A percentile compares a stretch with the other conserved stretches of the same genome.
Conservation (phyloP, 2,329 filamentous ascomycete species). For the Bipolaris sorokiniana region DNA sequence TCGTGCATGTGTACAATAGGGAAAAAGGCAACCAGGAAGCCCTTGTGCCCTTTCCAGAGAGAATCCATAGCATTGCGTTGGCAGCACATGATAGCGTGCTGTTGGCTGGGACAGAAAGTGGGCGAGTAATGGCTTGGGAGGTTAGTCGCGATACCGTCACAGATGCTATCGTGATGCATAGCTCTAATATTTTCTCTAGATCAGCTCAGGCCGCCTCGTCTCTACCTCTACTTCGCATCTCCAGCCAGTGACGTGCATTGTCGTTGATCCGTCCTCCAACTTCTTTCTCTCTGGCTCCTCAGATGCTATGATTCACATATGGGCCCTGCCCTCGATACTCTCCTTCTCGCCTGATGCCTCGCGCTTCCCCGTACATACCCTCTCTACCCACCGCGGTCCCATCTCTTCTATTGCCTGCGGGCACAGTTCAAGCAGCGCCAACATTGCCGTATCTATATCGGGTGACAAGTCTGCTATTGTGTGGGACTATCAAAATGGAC, state of each 20-base stretch:
- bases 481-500: slow-evolving; percentile 88
- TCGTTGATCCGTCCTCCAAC: slow-evolving; percentile 70
- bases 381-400: slow-evolving; percentile 77
- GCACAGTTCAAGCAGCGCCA: slow-evolving; percentile 73
- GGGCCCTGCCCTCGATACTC: slow-evolving; percentile 79
- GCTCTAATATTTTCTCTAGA: slow-evolving; percentile 53
- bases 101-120: slow-evolving; percentile 81
- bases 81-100: slow-evolving; percentile 71
- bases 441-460: slow-evolving; percentile 82
- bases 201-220: slow-evolving; percentile 75
- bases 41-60: slow-evolving; percentile 84
- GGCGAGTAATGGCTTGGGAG: slow-evolving; percentile 91
- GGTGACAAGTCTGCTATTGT: slow-evolving; percentile 87
- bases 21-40: slow-evolving; percentile 86
- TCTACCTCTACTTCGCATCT: slow-evolving; percentile 79
- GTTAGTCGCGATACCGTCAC: slow-evolving; percentile 55
- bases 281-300: slow-evolving; percentile 79
- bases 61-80: slow-evolving; percentile 78
- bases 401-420: slow-evolving; percentile 69
- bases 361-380: slow-evolving; percentile 74
- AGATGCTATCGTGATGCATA: not conserved
- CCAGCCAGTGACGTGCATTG: slow-evolving; percentile 78
- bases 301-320: slow-evolving; percentile 91
- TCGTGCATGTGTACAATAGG: slow-evolving; percentile 89
- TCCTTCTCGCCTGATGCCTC: slow-evolving; percentile 61